phyloP scores from a whole-genome alignment of 768 basidiomycete genomes.

The Suillus subalutaceus region DNA sequence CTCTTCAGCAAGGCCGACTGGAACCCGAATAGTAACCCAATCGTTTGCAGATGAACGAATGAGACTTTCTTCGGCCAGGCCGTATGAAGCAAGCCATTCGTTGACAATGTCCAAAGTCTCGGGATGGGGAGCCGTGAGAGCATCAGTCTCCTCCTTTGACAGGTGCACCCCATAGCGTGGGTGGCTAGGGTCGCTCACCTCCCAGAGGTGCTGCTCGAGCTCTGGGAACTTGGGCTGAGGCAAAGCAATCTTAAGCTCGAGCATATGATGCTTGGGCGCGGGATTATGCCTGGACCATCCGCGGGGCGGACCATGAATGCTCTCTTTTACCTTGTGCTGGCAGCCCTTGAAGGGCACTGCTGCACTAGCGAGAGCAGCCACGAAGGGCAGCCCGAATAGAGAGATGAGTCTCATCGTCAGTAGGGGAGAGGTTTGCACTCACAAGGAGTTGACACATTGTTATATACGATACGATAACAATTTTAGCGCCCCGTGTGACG shows the following conservation, averaged over 20 bases:
- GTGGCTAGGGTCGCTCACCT: constrained; percentile 60
- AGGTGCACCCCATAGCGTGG: constrained; percentile 59
- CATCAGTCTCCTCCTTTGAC: constrained; percentile 67
- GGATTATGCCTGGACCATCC: constrained; percentile 50
- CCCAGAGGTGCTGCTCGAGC: constrained; percentile 55
- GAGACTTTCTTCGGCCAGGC: constrained; percentile 49
- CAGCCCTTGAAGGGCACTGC: constrained; percentile 17
- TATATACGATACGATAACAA: constrained; percentile 1
- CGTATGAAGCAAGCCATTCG: constrained; percentile 63
- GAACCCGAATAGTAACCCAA: constrained; percentile 64
- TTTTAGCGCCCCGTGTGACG: background rate
- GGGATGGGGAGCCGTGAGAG: constrained; percentile 57
- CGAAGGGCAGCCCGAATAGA: constrained; percentile 8
- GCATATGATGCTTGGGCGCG: constrained; percentile 47
- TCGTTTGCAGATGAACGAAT: constrained; percentile 66
- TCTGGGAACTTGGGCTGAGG: constrained; percentile 52
- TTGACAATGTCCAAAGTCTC: constrained; percentile 56
- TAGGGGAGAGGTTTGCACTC: constrained; percentile 20
- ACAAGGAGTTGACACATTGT: background rate
- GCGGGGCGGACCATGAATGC: constrained; percentile 42
- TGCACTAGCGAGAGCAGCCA: constrained; percentile 18
- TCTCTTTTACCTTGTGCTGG: constrained; percentile 51
- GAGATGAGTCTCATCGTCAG: background rate
- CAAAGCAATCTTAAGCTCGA: constrained; percentile 61
- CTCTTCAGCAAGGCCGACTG: constrained; percentile 62